A percentile compares a stretch with the other conserved stretches of the same genome.
Conservation (phyloP, 495 filamentous ascomycete genomes). For the Podospora appendiculata region DNA sequence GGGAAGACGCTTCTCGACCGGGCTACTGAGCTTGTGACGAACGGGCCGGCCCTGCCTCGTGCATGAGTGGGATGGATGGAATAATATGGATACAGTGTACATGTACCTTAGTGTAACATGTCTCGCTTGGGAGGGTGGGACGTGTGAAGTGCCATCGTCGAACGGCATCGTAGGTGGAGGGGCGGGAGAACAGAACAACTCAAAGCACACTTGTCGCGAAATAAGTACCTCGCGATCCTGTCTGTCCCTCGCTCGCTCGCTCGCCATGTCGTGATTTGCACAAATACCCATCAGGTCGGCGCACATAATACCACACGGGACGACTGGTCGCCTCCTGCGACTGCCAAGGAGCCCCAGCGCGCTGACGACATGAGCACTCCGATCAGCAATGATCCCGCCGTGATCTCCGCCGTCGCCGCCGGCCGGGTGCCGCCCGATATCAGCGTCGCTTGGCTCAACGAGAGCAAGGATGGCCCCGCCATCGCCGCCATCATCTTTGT, state of each 20-base stretch:
- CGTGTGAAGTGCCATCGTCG: no score
- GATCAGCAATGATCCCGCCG: constrained; percentile 1
- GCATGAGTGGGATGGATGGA: no score
- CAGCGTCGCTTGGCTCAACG: constrained; percentile 28
- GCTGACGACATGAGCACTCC: neutral
- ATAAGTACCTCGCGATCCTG: neutral
- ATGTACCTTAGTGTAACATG: no score
- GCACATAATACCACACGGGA: neutral
- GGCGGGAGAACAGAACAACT: neutral
- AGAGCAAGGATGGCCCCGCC: constrained; percentile 31
- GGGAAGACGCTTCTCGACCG: no score
- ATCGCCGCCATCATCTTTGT: constrained; percentile 35
- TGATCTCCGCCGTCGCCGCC: constrained; percentile 4
- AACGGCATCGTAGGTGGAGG: neutral
- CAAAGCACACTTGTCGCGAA: neutral
- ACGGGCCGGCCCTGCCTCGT: no score
- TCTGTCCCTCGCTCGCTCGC: neutral
- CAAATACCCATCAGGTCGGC: neutral
- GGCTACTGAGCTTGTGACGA: no score
- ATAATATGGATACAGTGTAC: no score
- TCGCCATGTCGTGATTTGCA: neutral
- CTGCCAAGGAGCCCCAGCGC: neutral
- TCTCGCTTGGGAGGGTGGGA: no score
- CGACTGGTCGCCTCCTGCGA: neutral
- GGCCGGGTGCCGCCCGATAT: constrained; percentile 24